phyloP scores from a whole-genome alignment of 352 stramenopile genomes.

The Pythium rhizo-oryzae region DNA sequence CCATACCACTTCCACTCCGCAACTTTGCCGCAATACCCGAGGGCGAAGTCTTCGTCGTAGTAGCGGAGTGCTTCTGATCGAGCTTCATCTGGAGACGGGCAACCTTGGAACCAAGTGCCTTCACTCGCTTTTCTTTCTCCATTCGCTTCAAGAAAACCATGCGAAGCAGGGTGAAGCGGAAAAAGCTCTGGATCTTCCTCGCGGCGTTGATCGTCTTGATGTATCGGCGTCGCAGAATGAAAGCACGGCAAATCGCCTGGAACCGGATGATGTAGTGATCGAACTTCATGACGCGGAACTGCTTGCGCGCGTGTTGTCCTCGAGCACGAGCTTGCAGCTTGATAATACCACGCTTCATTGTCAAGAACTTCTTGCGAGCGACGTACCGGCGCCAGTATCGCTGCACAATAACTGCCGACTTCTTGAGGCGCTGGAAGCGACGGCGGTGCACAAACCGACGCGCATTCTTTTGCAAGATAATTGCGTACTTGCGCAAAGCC shows the following conservation, averaged over 20 bases:
- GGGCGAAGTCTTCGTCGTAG: slow-evolving; percentile 28
- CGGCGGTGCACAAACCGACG: slow-evolving; percentile 64
- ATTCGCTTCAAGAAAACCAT: slow-evolving; percentile 80
- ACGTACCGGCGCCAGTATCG: slow-evolving; percentile 80
- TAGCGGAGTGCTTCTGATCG: slow-evolving; percentile 30
- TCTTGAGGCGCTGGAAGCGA: slow-evolving; percentile 51
- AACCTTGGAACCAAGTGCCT: slow-evolving; percentile 46
- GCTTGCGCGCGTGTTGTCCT: slow-evolving; percentile 57
- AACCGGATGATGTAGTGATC: slow-evolving; percentile 77
- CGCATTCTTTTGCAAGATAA: slow-evolving; percentile 75
- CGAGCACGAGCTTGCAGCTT: slow-evolving; percentile 63
- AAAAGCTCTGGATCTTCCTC: slow-evolving; percentile 72
- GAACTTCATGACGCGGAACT: slow-evolving; percentile 74
- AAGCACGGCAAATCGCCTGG: slow-evolving; percentile 68
- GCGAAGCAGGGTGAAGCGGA: slow-evolving; percentile 73
- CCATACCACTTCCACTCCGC: slow-evolving; percentile 8
- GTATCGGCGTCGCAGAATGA: slow-evolving; percentile 55
- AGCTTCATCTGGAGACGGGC: slow-evolving; percentile 40
- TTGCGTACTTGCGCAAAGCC: slow-evolving; percentile 75
- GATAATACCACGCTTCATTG: slow-evolving; percentile 53
- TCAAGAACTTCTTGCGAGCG: slow-evolving; percentile 55
- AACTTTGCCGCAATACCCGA: slow-evolving; percentile 16
- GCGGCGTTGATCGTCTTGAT: slow-evolving; percentile 51
- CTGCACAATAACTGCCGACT: slow-evolving; percentile 59
- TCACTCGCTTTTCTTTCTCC: slow-evolving; percentile 61